These are phyloP conservation scores for Starmerella ratchasimensis DNA, from an alignment of 805 yeast species.

Conservation along the genomic window DNA sequence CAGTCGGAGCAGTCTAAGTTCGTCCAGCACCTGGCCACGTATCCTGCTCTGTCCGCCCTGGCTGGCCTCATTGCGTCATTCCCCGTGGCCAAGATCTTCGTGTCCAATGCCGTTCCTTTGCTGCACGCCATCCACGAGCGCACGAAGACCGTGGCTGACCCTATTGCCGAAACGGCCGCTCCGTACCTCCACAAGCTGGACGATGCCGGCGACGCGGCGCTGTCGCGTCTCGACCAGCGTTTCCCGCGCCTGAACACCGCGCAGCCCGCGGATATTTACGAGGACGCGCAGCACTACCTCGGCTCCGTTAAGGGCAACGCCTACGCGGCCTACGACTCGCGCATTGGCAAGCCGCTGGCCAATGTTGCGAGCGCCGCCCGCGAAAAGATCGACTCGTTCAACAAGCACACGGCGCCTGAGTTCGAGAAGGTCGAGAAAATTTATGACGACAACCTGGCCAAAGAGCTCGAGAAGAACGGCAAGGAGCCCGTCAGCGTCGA, in stretches of 20 bases:
- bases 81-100: conserved; percentile 43
- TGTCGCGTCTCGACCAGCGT: conserved; percentile 41
- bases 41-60: conserved; percentile 45
- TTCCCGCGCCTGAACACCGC: conserved; percentile 49
- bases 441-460: conserved; percentile 14
- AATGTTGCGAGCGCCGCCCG: conserved; percentile 33
- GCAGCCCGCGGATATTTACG: conserved; percentile 39
- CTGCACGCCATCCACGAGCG: conserved; percentile 31
- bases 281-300: conserved; percentile 30
- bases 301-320: conserved; percentile 27
- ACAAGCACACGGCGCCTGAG: conserved; percentile 31
- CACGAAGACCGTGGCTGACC: conserved; percentile 23
- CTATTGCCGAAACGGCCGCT: conserved; percentile 29
- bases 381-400: conserved; percentile 37
- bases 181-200: conserved; percentile 39
- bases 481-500: conserved; percentile 9
- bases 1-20: conserved; percentile 25
- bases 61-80: conserved; percentile 46
- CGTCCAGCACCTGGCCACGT: conserved; percentile 39
- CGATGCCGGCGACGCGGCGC: conserved; percentile 40
- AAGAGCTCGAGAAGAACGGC: conserved; percentile 3
- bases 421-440: conserved; percentile 9
- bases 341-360: conserved; percentile 36
- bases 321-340: conserved; percentile 28
- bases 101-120: conserved; percentile 48